Evolutionary conservation across 2,329 filamentous ascomycete genomes (phyloP).

Genomic region (Fusarium denticulatum): DNA sequence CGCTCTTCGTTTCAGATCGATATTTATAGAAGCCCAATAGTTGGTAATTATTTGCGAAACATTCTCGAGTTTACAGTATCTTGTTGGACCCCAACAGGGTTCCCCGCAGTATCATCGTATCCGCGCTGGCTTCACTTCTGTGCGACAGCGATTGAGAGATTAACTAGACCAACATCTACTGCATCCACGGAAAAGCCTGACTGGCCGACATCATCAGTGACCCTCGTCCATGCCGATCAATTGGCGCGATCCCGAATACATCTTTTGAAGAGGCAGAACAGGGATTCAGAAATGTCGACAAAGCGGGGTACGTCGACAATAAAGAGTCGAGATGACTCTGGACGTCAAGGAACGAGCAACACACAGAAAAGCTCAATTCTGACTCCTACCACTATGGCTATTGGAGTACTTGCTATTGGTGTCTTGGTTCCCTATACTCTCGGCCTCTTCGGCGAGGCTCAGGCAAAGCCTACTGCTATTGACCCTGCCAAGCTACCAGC

Average conservation of each 20-base stretch:
- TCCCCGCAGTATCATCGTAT: background rate
- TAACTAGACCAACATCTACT: background rate
- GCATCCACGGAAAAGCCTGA: background rate
- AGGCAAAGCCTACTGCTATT: background rate
- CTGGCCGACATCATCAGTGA: background rate
- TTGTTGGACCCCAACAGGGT: background rate
- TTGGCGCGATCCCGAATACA: background rate
- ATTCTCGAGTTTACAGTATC: background rate
- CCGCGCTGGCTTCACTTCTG: background rate
- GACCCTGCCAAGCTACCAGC: conserved; percentile 9
- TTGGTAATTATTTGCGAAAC: background rate
- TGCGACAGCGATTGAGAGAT: background rate
- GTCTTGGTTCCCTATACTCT: background rate
- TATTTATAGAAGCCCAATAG: background rate
- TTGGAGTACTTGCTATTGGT: background rate
- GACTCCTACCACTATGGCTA: background rate
- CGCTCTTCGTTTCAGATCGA: background rate
- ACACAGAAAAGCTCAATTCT: background rate
- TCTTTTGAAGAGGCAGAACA: background rate
- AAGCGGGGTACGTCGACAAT: conserved; percentile 14
- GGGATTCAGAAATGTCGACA: background rate
- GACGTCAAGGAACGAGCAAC: background rate
- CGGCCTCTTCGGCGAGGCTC: background rate
- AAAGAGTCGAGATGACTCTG: background rate
- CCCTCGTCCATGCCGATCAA: too few relatives aligned